Evolutionary conservation across 345 rosid genomes (phyloP).

Genomic region (Boechera retrofracta): DNA sequence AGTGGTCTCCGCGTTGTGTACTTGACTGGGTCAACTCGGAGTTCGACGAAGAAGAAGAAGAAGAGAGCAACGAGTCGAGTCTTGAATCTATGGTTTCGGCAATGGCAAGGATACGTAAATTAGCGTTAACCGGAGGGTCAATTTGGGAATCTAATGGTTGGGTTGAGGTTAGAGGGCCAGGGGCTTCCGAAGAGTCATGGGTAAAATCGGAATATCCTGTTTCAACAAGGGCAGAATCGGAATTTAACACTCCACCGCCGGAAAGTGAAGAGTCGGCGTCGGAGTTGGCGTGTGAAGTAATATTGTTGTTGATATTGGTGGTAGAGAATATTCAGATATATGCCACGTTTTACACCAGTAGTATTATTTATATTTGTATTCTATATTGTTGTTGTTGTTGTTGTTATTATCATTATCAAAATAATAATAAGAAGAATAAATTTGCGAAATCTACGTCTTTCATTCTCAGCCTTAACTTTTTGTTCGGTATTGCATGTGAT

Average conservation of each 20-base stretch:
- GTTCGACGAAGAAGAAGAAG: slow-evolving; percentile 43
- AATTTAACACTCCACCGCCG: slow-evolving; percentile 25
- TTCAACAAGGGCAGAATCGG: slow-evolving; percentile 34
- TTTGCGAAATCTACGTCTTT: slow-evolving; percentile 27
- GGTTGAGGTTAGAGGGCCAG: slow-evolving; percentile 47
- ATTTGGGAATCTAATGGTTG: slow-evolving; percentile 71
- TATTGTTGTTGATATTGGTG: slow-evolving; percentile 35
- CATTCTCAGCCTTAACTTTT: slow-evolving; percentile 45
- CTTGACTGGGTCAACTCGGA: slow-evolving; percentile 62
- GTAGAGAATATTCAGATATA: slow-evolving; percentile 46
- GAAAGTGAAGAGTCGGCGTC: slow-evolving; percentile 15
- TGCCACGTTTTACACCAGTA: slow-evolving; percentile 36
- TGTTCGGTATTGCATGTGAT: slow-evolving; percentile 48
- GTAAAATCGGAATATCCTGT: slow-evolving; percentile 39
- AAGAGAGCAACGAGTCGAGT: slow-evolving; percentile 15
- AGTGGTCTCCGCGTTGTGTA: slow-evolving; percentile 78
- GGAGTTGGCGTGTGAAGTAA: slow-evolving; percentile 28
- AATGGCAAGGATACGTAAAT: slow-evolving; percentile 49
- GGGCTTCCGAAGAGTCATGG: slow-evolving; percentile 29
- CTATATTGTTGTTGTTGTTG: slow-evolving; percentile 29
- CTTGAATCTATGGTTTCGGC: slow-evolving; percentile 28
- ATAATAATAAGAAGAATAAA: slow-evolving; percentile 21
- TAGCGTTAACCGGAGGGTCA: slow-evolving; percentile 47
- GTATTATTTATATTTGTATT: slow-evolving; percentile 16
- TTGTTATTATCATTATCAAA: slow-evolving; percentile 11